Conservation (phyloP, 768 basidiomycete species). For the Phanerochaete sordida region DNA sequence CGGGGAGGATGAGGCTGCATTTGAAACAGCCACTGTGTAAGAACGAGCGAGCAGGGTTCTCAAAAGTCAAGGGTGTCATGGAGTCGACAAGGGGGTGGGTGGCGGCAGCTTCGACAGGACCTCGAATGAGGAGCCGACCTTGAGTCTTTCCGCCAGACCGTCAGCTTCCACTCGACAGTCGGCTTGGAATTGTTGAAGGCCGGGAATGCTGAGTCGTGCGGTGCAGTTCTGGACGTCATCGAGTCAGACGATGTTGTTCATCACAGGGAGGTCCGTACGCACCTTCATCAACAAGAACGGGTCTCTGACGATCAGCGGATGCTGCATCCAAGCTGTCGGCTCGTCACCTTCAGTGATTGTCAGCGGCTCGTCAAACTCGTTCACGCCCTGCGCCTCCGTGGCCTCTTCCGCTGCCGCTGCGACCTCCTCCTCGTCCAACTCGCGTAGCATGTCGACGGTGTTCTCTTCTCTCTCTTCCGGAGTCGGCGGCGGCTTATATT, state of each 20-base stretch:
- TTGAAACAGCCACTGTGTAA: no score
- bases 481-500: neutral
- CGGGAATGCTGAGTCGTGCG: neutral
- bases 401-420: neutral
- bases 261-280: neutral
- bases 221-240: neutral
- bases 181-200: neutral
- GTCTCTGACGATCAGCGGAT: conserved; percentile 4
- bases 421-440: neutral
- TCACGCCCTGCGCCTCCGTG: neutral
- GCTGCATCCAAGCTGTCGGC: conserved; percentile 1
- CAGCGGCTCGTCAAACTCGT: neutral
- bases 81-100: no score
- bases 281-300: conserved; percentile 10
- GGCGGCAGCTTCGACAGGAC: no score
- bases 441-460: neutral
- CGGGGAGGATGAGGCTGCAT: no score
- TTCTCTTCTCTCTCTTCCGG: neutral
- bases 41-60: no score
- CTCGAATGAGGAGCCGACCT: neutral
- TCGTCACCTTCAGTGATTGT: neutral
- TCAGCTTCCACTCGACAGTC: neutral
- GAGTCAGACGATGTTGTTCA: neutral
- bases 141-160: neutral
- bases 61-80: no score